Evolutionary conservation across 129 eudicot genomes (phyloP), one percentile per base, ranked within the genome.

Genomic region (Escallonia rubra): DNA sequence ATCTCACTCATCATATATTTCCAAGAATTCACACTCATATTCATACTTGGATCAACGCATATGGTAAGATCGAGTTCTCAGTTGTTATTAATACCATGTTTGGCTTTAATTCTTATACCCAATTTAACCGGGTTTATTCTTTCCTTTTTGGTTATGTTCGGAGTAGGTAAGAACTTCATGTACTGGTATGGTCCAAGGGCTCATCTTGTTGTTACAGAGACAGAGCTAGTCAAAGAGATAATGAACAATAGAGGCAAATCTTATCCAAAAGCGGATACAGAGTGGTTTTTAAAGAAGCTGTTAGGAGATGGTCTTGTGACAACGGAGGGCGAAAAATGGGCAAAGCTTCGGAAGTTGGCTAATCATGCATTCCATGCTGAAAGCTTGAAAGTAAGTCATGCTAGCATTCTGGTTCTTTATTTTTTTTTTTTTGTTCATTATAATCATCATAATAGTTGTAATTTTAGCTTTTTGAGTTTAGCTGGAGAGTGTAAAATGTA

Each of bases 321-420:
- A 53, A 49, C 73, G 1, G 66, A 78, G 46, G 82, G 78, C 42
- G 70, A 62, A 44, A 71, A 71, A 73, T 71, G 82, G 82, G 71
- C 41, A 9, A 77, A 65, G 56, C 51, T 71, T 10, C 15, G 77
- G 51, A 78, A 71, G 46, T 57, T 78, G 51, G 73, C 82, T 2
- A 78, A 66, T 52, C 77, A 72, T 49, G 73, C 77, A 8, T 78
- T 78, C 69, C 55, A 72, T 72, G 82, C 69, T 9, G 77, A 72
- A 13, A 52, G 74, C 68, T 46, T 72, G 51, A 71, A 60, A 58
- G 78, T 71, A 65, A 7, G 58, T 61, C 47, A 7, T 23, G 34
- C 34, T 23, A 23, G 0, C 34, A 23, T 23, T 0, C 34, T 23
- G 34, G 34, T 23, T 23, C 34, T 23, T 23, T n/a, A n/a, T n/a